Percentiles rank a stretch among this genome's conserved stretches.
Conservation (phyloP, 2,329 filamentous ascomycete genomes). For the Cladobotryum protrusum region DNA sequence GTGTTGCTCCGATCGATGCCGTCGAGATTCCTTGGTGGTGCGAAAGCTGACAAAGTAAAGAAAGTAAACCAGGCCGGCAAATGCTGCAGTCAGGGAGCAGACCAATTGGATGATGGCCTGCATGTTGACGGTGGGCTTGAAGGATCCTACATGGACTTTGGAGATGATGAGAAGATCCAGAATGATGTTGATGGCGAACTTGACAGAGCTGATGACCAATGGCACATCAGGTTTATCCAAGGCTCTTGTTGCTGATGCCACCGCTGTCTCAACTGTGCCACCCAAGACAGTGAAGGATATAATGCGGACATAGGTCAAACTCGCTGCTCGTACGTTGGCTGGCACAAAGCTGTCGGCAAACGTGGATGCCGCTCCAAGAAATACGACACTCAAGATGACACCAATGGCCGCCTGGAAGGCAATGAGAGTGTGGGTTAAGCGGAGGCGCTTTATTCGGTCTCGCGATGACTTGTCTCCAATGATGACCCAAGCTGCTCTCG, state of each 20-base stretch:
- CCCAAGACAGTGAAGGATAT: constrained; percentile 56
- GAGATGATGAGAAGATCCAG: constrained; percentile 63
- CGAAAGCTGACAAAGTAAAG: constrained; percentile 34
- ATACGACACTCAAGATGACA: constrained; percentile 52
- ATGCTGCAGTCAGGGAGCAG: constrained; percentile 51
- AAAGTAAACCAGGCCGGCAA: constrained; percentile 56
- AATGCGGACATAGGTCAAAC: constrained; percentile 59
- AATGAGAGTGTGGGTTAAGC: constrained; percentile 57
- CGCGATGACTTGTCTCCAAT: constrained; percentile 59
- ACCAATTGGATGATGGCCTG: constrained; percentile 59
- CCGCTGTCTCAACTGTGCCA: constrained; percentile 56
- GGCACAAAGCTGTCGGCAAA: constrained; percentile 61
- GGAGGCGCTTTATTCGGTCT: constrained; percentile 42
- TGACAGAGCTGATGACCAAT: constrained; percentile 56
- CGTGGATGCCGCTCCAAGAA: constrained; percentile 45
- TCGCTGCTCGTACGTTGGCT: constrained; percentile 45
- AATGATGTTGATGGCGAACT: constrained; percentile 60
- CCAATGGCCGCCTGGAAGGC: constrained; percentile 54
- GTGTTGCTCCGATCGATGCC: not conserved
- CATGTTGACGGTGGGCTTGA: constrained; percentile 53
- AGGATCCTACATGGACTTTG: constrained; percentile 51
- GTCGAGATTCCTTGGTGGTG: constrained; percentile 4
- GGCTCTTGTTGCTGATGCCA: constrained; percentile 55
- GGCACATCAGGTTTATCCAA: constrained; percentile 65
- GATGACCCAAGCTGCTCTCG: constrained; percentile 60